phyloP scores from a whole-genome alignment of 345 rosid genomes.

The Leavenworthia alabamica region DNA sequence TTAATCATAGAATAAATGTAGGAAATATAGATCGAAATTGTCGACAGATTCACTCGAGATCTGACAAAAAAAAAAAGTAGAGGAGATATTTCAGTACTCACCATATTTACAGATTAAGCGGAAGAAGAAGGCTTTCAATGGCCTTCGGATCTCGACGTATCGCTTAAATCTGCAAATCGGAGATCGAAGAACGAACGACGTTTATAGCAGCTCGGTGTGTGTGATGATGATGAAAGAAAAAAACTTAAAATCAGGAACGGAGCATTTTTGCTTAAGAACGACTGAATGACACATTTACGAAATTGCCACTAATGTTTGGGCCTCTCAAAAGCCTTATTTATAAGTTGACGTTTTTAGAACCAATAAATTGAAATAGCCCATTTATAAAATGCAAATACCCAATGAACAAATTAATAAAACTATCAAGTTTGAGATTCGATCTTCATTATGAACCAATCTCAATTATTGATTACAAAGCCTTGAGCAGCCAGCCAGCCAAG shows the following conservation, averaged over 20 bases:
- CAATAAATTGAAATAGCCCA: background rate
- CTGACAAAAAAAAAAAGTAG: background rate
- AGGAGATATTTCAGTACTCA: constrained; percentile 6
- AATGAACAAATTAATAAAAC: background rate
- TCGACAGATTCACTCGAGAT: constrained; percentile 20
- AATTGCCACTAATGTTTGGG: constrained; percentile 15
- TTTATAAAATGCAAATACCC: background rate
- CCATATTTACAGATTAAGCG: constrained; percentile 23
- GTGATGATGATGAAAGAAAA: background rate
- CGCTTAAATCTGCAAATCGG: constrained; percentile 25
- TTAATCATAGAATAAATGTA: background rate
- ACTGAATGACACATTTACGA: background rate
- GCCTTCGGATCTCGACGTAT: constrained; percentile 20
- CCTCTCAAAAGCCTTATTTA: background rate
- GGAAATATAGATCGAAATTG: constrained; percentile 17
- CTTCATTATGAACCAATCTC: background rate
- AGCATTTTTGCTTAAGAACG: constrained; percentile 10
- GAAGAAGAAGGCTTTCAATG: background rate
- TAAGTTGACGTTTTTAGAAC: background rate
- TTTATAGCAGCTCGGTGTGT: constrained; percentile 26
- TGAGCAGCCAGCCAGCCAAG: background rate
- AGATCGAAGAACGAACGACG: constrained; percentile 27
- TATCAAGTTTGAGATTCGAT: background rate
- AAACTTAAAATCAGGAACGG: background rate
- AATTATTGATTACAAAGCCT: background rate